Evolutionary conservation across 1,284 basidiomycete genomes (phyloP).

Genomic region (Cronartium ribicola): DNA sequence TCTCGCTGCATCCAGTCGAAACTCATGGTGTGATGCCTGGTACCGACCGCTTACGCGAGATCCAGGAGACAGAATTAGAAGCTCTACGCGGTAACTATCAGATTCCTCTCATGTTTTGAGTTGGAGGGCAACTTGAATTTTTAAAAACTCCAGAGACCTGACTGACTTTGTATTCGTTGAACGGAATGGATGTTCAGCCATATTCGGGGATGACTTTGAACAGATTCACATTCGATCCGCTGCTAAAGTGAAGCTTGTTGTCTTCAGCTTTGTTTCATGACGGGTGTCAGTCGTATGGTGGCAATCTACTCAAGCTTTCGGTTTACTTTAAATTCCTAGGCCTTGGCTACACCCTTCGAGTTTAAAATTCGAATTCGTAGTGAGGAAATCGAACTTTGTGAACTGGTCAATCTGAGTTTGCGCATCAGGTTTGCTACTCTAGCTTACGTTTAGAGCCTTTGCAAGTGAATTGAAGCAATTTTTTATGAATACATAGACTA

Average conservation of each 20-base stretch:
- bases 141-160: background rate
- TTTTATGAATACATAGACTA: slow-evolving; percentile 5
- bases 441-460: background rate
- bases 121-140: background rate
- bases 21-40: slow-evolving; percentile 1
- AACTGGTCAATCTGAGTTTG: slow-evolving; percentile 29
- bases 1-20: too few species aligned
- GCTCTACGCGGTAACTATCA: slow-evolving; percentile 22
- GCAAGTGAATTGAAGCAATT: background rate
- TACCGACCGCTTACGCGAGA: slow-evolving; percentile 21
- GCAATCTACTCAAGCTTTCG: background rate
- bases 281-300: background rate
- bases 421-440: slow-evolving; percentile 25
- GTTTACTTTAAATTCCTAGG: slow-evolving; percentile 7
- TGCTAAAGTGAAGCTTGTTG: slow-evolving; percentile 9
- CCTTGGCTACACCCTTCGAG: slow-evolving; percentile 32
- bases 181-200: slow-evolving; percentile 9
- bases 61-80: slow-evolving; percentile 37
- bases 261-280: background rate
- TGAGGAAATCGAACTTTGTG: slow-evolving; percentile 35
- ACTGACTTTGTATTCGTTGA: background rate
- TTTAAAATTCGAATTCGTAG: slow-evolving; percentile 26
- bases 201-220: slow-evolving; percentile 30
- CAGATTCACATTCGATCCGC: slow-evolving; percentile 35
- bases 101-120: background rate